Conservation (phyloP, 83 land plant species). For the Thuja plicata region DNA sequence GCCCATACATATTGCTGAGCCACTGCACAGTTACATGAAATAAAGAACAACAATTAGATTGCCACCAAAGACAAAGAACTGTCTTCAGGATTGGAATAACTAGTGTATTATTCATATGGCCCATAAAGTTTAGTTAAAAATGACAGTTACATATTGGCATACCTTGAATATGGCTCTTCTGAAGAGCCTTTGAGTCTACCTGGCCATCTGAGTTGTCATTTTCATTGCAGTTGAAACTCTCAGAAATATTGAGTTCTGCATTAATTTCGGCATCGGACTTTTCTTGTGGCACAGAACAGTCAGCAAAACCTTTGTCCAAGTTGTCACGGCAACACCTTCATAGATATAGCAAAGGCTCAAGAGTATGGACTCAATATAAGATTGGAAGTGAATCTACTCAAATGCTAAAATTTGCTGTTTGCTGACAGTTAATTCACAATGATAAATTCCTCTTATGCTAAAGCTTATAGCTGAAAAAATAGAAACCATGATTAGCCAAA, state of each 20-base stretch:
- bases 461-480: not conserved
- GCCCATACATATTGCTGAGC: conserved; percentile 33
- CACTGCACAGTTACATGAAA: conserved; percentile 22
- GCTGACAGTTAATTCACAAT: not conserved
- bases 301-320: conserved; percentile 40
- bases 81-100: not conserved
- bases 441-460: not conserved
- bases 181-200: conserved; percentile 32
- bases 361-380: not conserved
- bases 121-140: not conserved
- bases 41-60: not conserved
- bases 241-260: conserved; percentile 45
- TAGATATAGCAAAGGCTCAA: conserved; percentile 1
- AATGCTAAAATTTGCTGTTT: not conserved
- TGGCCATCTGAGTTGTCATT: conserved; percentile 38
- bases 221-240: conserved; percentile 30
- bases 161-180: not conserved
- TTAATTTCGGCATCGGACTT: conserved; percentile 46
- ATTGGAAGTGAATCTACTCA: not conserved
- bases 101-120: not conserved
- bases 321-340: conserved; percentile 49
- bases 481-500: not conserved
- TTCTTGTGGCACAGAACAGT: conserved; percentile 51
- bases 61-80: not conserved
- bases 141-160: not conserved